Base-by-base conservation (phyloP, 2,329 filamentous ascomycete genomes). In the Daldinia sp. region DNA sequence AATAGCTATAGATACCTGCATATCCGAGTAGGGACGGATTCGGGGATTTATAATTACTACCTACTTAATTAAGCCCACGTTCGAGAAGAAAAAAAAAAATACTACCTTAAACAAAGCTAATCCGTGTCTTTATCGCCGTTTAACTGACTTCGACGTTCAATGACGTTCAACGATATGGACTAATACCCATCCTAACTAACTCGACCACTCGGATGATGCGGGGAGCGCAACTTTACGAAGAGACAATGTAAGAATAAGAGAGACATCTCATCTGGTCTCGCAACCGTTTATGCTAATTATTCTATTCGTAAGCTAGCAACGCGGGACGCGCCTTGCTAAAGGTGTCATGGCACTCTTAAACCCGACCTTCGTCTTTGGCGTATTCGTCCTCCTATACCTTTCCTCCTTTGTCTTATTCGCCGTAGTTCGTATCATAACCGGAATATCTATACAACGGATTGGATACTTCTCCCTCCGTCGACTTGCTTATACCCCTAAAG, bases 381-480 rank as follows among this genome's bases (percentile, higher is more conserved):
- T 96, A 71, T 73, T 94, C 75, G 88, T 98, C 71, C 85, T 98
- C 68, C 81, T 92, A 65, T 99, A 98, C 80, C 86, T 99, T 43
- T 90, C 88, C 65, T 93, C 94, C 65, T 99, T 99, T 75, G 89
- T 99, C 63, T 78, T 97, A 62, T 97, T 99, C 77, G 95, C 95
- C 73, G 86, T 98, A 71, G 80, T 99, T 67, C 93, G 95, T 70
- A 94, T 98, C 71, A 83, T 94, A 64, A 98, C 94, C 32, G 95
- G 95, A 64, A 83, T 99, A 59, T 99, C 95, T 4, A 97, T 99
- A 68, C 96, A 99, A 79, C 89, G 95, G 70, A 87, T 99, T 70
- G 95, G 95, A 66, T 96, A 96, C 77, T 89, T 96, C 70, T 97
- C 95, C 32, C 83, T 99, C 69, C 90, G 94, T 68, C 90, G 94